Evolutionary conservation across 2,329 filamentous ascomycete genomes (phyloP).

Genomic region (Epichloe glyceriae): DNA sequence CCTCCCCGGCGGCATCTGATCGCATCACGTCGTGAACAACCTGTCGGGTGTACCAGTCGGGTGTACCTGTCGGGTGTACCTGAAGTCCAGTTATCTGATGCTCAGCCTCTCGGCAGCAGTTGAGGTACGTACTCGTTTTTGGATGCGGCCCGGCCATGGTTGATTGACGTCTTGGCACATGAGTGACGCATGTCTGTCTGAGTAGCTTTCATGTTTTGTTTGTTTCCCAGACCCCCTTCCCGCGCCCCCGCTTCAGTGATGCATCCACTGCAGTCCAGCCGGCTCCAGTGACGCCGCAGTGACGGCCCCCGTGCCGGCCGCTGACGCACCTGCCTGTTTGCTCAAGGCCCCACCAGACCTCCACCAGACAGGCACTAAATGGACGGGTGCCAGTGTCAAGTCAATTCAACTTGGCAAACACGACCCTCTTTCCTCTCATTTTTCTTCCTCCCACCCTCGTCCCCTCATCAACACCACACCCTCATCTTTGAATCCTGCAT

Average conservation of each 20-base stretch:
- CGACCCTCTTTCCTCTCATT: slow-evolving; percentile 1
- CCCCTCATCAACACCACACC: slow-evolving; percentile 10
- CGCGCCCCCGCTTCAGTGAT: neutral
- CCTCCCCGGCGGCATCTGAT: too few species aligned
- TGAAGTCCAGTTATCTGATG: too few species aligned
- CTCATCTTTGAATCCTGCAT: slow-evolving; percentile 7
- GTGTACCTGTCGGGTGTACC: too few species aligned
- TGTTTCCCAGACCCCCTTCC: neutral
- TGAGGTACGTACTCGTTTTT: too few species aligned
- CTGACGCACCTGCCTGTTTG: neutral
- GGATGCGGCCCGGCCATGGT: neutral
- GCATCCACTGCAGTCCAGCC: neutral
- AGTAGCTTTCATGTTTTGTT: too few species aligned
- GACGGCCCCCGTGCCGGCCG: neutral
- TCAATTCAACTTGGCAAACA: slow-evolving; percentile 3
- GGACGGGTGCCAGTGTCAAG: neutral
- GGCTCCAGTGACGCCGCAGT: slow-evolving; percentile 2
- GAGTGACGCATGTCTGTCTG: too few species aligned
- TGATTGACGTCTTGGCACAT: too few species aligned
- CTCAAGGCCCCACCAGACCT: neutral
- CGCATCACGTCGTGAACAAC: too few species aligned
- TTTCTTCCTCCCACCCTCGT: slow-evolving; percentile 8
- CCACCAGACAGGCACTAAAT: neutral
- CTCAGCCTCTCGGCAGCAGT: too few species aligned
- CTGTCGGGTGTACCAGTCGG: too few species aligned